These are phyloP conservation scores for Polygonum maritimum DNA, from an alignment of 148 eudicot species.

Conservation along the genomic window DNA sequence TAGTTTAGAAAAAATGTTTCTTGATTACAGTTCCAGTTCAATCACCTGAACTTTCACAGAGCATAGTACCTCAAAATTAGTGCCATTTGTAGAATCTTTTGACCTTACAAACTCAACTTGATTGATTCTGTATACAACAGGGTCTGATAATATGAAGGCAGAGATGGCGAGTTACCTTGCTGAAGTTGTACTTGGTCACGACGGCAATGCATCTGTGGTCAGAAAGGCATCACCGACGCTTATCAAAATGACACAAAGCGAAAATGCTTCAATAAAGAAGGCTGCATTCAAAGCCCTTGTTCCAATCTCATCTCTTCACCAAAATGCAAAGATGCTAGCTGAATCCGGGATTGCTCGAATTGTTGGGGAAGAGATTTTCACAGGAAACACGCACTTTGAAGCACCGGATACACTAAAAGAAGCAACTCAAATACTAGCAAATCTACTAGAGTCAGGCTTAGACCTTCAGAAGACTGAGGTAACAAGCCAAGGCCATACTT, in stretches of 20 bases:
- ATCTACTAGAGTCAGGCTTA: slow-evolving; percentile 62
- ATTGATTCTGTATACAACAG: slow-evolving; percentile 23
- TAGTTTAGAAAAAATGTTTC: neutral
- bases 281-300: slow-evolving; percentile 54
- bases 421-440: slow-evolving; percentile 66
- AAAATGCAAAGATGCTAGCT: slow-evolving; percentile 40
- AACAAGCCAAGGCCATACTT: slow-evolving; percentile 38
- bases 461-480: slow-evolving; percentile 37
- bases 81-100: neutral
- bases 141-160: slow-evolving; percentile 47
- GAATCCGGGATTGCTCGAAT: slow-evolving; percentile 51
- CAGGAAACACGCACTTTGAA: slow-evolving; percentile 30
- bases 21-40: neutral
- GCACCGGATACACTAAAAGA: slow-evolving; percentile 35
- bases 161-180: slow-evolving; percentile 71
- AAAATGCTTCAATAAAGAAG: slow-evolving; percentile 35
- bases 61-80: neutral
- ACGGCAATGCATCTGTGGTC: slow-evolving; percentile 37
- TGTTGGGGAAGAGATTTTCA: slow-evolving; percentile 52
- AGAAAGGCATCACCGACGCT: slow-evolving; percentile 55
- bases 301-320: slow-evolving; percentile 43
- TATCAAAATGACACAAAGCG: slow-evolving; percentile 48
- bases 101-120: neutral
- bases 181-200: slow-evolving; percentile 48
- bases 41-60: neutral